These are phyloP conservation scores for Cyberlindnera xylosilytica DNA, from an alignment of 805 yeast species.

Conservation along the genomic window DNA sequence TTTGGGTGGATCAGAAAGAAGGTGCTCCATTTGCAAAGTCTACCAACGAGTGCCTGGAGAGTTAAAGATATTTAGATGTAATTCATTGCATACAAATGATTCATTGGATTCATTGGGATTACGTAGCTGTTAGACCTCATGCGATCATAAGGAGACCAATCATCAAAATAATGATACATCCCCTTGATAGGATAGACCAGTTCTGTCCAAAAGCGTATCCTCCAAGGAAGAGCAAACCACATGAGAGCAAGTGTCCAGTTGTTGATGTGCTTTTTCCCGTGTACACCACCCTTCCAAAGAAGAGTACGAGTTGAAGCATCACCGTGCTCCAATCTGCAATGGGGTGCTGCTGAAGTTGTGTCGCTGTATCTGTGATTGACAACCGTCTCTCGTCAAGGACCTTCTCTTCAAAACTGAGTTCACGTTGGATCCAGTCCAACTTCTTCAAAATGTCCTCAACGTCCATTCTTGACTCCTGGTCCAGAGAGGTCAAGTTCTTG, in stretches of 20 bases:
- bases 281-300: not conserved
- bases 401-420: not conserved
- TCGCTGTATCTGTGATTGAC: no score
- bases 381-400: constrained; percentile 2
- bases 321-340: not conserved
- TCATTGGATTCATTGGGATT: no score
- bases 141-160: no score
- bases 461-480: constrained; percentile 40
- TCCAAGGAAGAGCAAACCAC: not conserved
- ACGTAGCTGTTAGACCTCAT: no score
- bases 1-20: constrained; percentile 63
- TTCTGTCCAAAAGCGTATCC: not conserved
- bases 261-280: not conserved
- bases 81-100: no score
- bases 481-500: constrained; percentile 33
- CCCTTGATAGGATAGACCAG: not conserved
- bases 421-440: constrained; percentile 23
- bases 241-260: not conserved
- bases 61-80: no score
- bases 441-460: constrained; percentile 37
- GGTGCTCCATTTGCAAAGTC: constrained; percentile 59
- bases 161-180: no score
- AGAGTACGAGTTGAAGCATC: not conserved
- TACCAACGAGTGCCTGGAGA: constrained; percentile 81
- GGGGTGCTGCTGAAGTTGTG: no score